Percentiles rank a stretch among this genome's conserved stretches.
Evolutionary conservation across 148 eudicot species (phyloP).

Genomic region (Rhododendron kiyosumense): DNA sequence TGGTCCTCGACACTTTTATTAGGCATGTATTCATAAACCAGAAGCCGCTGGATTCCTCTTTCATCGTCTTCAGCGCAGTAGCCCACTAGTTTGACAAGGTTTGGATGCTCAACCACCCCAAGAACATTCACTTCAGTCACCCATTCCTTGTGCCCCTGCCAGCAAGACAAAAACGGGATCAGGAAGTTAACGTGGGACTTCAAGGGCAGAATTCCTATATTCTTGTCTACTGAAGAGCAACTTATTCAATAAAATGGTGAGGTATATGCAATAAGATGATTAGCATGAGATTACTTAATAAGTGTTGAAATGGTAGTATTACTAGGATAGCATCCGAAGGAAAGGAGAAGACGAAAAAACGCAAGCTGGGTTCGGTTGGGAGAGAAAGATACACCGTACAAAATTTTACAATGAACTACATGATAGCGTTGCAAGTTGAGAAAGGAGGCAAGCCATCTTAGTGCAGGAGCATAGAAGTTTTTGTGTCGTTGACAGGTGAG

Average conservation of each 20-base stretch:
- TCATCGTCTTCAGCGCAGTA: constrained; percentile 97
- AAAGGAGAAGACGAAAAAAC: background rate
- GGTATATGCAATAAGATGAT: background rate
- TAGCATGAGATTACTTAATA: background rate
- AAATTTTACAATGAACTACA: background rate
- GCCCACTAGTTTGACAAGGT: constrained; percentile 81
- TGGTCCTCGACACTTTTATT: constrained; percentile 86
- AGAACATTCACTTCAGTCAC: constrained; percentile 89
- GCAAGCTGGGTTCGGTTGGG: background rate
- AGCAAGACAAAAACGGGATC: background rate
- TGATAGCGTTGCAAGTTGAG: background rate
- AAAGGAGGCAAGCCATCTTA: background rate
- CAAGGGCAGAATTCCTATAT: background rate
- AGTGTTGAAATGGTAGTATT: background rate
- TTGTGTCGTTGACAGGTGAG: background rate
- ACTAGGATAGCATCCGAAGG: background rate
- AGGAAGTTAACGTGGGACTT: background rate
- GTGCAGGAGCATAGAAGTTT: background rate
- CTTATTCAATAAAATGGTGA: background rate
- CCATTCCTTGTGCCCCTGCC: constrained; percentile 98
- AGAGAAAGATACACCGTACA: background rate
- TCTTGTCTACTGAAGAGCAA: background rate
- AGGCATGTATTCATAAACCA: constrained; percentile 89
- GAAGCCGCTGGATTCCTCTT: constrained; percentile 90
- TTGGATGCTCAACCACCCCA: constrained; percentile 88